Conservation (phyloP, 73 alveolate species). For the Blepharisma japonicum region DNA sequence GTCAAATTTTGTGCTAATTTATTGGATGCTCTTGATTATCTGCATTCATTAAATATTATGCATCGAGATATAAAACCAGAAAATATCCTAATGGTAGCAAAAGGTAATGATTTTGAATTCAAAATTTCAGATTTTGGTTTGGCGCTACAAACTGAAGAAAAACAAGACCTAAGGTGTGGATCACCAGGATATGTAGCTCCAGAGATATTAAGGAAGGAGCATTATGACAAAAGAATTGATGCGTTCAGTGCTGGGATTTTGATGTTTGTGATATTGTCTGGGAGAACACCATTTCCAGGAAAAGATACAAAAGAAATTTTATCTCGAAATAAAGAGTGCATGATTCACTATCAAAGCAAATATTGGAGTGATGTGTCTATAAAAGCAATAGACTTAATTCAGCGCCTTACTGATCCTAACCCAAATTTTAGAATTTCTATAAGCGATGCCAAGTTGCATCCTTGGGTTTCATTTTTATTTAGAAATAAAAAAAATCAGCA, state of each 20-base stretch:
- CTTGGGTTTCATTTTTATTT: no score
- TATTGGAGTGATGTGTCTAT: not conserved
- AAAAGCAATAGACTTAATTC: not conserved
- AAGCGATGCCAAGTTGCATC: no score
- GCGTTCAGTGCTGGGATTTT: not conserved
- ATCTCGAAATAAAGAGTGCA: not conserved
- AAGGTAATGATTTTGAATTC: not conserved
- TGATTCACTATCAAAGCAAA: not conserved
- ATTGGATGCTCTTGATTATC: not conserved
- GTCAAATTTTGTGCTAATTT: not conserved
- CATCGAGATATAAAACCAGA: slow-evolving; percentile 11
- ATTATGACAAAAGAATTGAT: not conserved
- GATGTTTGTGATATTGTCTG: not conserved
- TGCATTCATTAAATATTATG: not conserved
- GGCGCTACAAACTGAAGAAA: not conserved
- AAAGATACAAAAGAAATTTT: slow-evolving; percentile 4
- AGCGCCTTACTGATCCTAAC: slow-evolving; percentile 5
- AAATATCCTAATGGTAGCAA: not conserved
- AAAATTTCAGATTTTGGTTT: not conserved
- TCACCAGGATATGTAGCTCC: slow-evolving; percentile 22
- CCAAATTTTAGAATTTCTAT: not conserved
- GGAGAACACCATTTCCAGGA: not conserved
- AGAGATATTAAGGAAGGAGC: not conserved
- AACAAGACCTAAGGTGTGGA: not conserved
- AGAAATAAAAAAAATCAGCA: no score